These are phyloP conservation scores for Wickerhamomyces ciferrii DNA, from an alignment of 805 yeast species.

Conservation along the genomic window DNA sequence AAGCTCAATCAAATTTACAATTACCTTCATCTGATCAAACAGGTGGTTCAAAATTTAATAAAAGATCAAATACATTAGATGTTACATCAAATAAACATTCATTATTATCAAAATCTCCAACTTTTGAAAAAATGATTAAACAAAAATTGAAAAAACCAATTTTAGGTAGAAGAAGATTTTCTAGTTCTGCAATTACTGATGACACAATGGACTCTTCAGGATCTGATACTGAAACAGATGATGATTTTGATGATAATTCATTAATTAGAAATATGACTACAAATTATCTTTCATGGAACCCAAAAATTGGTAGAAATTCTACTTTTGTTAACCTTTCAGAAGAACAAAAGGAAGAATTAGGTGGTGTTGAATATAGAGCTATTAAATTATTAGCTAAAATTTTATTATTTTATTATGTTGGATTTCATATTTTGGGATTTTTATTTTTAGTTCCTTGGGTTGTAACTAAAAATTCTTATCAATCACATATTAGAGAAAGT, in stretches of 20 bases:
- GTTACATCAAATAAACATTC: conserved; percentile 20
- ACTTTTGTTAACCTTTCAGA: conserved; percentile 79
- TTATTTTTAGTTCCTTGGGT: conserved; percentile 62
- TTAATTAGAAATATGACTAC: conserved; percentile 39
- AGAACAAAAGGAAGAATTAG: conserved; percentile 87
- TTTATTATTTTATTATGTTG: conserved; percentile 63
- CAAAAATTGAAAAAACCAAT: conserved; percentile 23
- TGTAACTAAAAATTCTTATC: conserved; percentile 34
- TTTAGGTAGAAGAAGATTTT: conserved; percentile 22
- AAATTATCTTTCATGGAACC: conserved; percentile 81
- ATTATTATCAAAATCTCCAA: conserved; percentile 34
- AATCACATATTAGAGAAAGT: conserved; percentile 35
- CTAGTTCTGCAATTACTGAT: conserved; percentile 19
- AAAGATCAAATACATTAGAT: conserved; percentile 47
- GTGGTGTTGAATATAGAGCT: conserved; percentile 96
- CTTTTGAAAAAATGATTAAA: conserved; percentile 39
- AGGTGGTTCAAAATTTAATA: conserved; percentile 29
- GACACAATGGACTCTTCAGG: conserved; percentile 15
- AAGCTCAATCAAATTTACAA: conserved; percentile 28
- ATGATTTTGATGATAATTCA: conserved; percentile 29
- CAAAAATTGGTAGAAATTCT: conserved; percentile 90
- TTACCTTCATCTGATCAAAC: conserved; percentile 30
- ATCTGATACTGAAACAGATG: conserved; percentile 18
- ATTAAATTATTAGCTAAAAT: conserved; percentile 69
- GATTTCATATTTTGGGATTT: conserved; percentile 59